These are phyloP conservation scores for Mycena sanguinolenta DNA, from an alignment of 768 basidiomycete genomes.

Conservation along the genomic window DNA sequence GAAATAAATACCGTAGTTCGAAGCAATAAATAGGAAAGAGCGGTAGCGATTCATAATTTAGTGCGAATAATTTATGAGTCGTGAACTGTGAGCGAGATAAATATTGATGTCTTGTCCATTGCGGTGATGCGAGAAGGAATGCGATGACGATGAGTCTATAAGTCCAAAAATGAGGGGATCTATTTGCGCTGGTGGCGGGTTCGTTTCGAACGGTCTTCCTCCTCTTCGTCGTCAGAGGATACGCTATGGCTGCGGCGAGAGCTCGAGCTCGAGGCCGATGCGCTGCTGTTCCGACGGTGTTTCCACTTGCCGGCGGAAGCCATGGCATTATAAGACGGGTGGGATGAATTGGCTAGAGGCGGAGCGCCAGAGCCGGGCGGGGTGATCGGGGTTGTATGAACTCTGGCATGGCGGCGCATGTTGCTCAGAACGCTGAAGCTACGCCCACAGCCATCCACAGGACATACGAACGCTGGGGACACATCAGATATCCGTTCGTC, in stretches of 20 bases:
- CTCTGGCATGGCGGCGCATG: conserved; percentile 88
- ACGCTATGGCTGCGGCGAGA: conserved; percentile 56
- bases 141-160: conserved; percentile 5
- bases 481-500: conserved; percentile 20
- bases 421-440: conserved; percentile 91
- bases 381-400: conserved; percentile 59
- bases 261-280: conserved; percentile 56
- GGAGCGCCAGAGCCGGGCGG: conserved; percentile 10
- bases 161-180: conserved; percentile 11
- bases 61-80: conserved; percentile 18
- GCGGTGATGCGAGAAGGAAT: conserved; percentile 22
- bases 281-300: conserved; percentile 54
- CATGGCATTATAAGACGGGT: conserved; percentile 24
- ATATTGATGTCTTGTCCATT: conserved; percentile 25
- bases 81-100: conserved; percentile 18
- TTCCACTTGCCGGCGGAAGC: conserved; percentile 39
- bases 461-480: conserved; percentile 77
- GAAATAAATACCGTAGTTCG: conserved; percentile 6
- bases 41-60: conserved; percentile 5
- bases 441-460: conserved; percentile 80
- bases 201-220: conserved; percentile 48
- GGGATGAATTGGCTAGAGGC: conserved; percentile 40
- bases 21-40: conserved; percentile 23
- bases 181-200: conserved; percentile 44
- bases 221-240: conserved; percentile 50